These are phyloP conservation scores for Aphelidium insulamus DNA, from an alignment of 371 early-diverging fungal genomes.

Conservation along the genomic window DNA sequence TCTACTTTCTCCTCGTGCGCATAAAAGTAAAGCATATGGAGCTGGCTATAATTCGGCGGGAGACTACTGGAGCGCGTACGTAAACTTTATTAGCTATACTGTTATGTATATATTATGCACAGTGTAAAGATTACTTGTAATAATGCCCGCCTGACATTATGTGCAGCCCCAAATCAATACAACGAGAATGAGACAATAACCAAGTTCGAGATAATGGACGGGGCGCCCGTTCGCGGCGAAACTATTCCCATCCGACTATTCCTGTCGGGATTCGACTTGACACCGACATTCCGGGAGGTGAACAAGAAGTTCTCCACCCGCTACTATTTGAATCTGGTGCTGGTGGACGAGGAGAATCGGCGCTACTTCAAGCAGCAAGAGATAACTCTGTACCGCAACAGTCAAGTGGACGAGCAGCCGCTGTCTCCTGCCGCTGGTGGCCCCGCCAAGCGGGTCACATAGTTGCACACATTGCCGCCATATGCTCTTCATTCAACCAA, in stretches of 20 bases:
- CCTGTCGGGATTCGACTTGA: constrained; percentile 86
- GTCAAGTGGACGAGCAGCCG: neutral
- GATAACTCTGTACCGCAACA: constrained; percentile 54
- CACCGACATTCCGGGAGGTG: constrained; percentile 60
- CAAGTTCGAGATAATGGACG: constrained; percentile 98
- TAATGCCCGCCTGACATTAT: no score
- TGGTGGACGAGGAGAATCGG: constrained; percentile 92
- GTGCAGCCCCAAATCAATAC: constrained; percentile 69
- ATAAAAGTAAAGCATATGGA: constrained; percentile 98
- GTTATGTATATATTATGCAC: neutral
- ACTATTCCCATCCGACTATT: constrained; percentile 94
- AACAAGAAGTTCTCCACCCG: constrained; percentile 93
- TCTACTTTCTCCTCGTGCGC: constrained; percentile 92
- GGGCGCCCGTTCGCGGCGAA: constrained; percentile 91
- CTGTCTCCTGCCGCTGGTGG: neutral
- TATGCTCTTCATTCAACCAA: neutral
- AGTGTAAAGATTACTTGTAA: neutral
- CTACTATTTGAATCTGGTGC: constrained; percentile 87
- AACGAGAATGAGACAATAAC: constrained; percentile 94
- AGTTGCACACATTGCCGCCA: neutral
- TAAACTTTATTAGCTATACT: neutral
- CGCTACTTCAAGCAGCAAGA: constrained; percentile 96
- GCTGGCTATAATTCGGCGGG: constrained; percentile 87
- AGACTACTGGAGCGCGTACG: constrained; percentile 63
- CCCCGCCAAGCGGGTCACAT: no score